Conservation (phyloP, 164 flowering plant species). For the Nymphaea colorata region DNA sequence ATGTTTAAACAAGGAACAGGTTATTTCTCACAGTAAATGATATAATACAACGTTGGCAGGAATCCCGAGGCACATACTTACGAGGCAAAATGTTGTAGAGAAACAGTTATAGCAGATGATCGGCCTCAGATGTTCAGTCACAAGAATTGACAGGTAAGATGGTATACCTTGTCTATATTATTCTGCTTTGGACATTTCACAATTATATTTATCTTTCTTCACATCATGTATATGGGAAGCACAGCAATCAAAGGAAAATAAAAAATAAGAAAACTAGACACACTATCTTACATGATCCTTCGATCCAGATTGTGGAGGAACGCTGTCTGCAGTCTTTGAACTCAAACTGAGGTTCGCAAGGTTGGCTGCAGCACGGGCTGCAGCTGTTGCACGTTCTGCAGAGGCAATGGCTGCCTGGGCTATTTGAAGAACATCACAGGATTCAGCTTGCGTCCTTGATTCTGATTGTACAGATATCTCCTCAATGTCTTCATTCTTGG, state of each 20-base stretch:
- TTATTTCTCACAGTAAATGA: too few relatives aligned
- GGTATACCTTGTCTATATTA: too few relatives aligned
- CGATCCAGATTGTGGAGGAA: constrained; percentile 4
- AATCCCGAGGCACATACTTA: too few relatives aligned
- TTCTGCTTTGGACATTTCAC: too few relatives aligned
- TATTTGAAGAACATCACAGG: constrained; percentile 58
- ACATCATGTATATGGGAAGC: neutral
- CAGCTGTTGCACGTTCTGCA: constrained; percentile 80
- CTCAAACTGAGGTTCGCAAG: constrained; percentile 37
- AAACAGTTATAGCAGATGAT: too few relatives aligned
- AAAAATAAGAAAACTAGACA: neutral
- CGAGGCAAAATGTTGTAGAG: too few relatives aligned
- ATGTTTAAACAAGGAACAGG: too few relatives aligned
- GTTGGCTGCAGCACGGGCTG: constrained; percentile 82
- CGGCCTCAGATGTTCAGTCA: too few relatives aligned
- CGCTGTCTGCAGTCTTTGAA: constrained; percentile 14
- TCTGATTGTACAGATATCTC: constrained; percentile 1
- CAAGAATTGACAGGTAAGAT: too few relatives aligned
- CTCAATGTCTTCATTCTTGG: neutral
- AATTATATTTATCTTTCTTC: too few relatives aligned
- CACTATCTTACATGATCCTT: neutral
- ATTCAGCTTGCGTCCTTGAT: constrained; percentile 20
- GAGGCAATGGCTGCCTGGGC: constrained; percentile 82
- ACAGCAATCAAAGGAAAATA: neutral
- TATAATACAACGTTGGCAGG: too few relatives aligned